Percentiles rank a stretch among this genome's conserved stretches.
Conservation (phyloP, 495 filamentous ascomycete species). For the Penicillium paxilli region DNA sequence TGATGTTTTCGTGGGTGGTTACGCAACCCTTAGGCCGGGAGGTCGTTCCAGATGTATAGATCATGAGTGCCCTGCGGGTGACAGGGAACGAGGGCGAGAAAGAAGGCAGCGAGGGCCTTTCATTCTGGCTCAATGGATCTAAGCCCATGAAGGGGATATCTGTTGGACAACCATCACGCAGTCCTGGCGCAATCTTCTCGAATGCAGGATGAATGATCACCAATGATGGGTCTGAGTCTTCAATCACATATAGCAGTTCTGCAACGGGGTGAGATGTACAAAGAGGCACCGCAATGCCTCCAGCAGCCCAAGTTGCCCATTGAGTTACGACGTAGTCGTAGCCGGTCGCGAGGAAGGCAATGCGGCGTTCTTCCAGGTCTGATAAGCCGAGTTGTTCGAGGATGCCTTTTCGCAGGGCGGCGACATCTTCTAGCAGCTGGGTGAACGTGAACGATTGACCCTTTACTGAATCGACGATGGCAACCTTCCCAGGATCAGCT, state of each 20-base stretch:
- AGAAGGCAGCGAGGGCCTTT: conserved; percentile 27
- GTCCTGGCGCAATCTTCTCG: conserved; percentile 29
- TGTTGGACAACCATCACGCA: conserved; percentile 29
- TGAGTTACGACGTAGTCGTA: conserved; percentile 89
- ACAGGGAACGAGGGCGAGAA: conserved; percentile 29
- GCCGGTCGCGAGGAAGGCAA: conserved; percentile 84
- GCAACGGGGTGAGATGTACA: conserved; percentile 43
- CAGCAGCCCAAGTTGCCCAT: conserved; percentile 42
- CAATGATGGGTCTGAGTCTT: conserved; percentile 44
- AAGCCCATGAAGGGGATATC: conserved; percentile 35
- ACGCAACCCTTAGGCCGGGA: conserved; percentile 46
- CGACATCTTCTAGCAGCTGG: conserved; percentile 74
- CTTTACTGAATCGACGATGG: conserved; percentile 70
- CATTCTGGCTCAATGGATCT: conserved; percentile 27
- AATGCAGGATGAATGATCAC: conserved; percentile 43
- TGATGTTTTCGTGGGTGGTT: conserved; percentile 46
- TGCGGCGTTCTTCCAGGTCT: conserved; percentile 69
- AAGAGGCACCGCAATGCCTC: conserved; percentile 41
- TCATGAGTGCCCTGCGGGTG: conserved; percentile 42
- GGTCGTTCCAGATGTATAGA: conserved; percentile 49
- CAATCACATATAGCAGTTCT: conserved; percentile 43
- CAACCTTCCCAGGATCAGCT: conserved; percentile 67
- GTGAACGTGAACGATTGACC: conserved; percentile 75
- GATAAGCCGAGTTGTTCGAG: conserved; percentile 44
- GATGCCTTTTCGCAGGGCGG: conserved; percentile 62